Percentiles rank a stretch among this genome's conserved stretches.
phyloP scores from a whole-genome alignment of 176 grass and related monocot genomes.

The Alopecurus myosuroides region DNA sequence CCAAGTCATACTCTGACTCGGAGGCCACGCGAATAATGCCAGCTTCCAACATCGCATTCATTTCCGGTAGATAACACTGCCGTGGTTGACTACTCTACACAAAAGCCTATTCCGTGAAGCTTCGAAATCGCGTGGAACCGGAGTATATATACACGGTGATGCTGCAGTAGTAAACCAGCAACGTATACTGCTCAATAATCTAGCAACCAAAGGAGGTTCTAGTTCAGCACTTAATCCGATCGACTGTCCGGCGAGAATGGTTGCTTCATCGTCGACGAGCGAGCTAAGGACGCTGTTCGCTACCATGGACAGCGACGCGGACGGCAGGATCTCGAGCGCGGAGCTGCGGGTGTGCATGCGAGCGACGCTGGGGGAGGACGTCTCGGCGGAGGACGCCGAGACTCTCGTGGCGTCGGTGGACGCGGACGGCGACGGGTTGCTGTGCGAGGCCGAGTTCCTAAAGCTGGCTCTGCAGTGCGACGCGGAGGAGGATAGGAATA shows the following conservation, averaged over 20 bases:
- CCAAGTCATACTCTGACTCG: neutral
- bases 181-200: neutral
- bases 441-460: slow-evolving; percentile 28
- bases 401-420: slow-evolving; percentile 28
- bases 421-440: slow-evolving; percentile 35
- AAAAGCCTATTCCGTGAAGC: slow-evolving; percentile 21
- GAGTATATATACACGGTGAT: neutral
- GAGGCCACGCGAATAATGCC: neutral
- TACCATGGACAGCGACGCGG: slow-evolving; percentile 16
- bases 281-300: slow-evolving; percentile 7
- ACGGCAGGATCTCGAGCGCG: slow-evolving; percentile 16
- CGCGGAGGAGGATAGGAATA: neutral
- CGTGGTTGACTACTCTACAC: neutral
- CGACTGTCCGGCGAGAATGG: slow-evolving; percentile 25
- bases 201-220: neutral
- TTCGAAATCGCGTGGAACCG: slow-evolving; percentile 17
- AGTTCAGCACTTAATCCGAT: no score
- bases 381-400: slow-evolving; percentile 24
- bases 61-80: neutral
- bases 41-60: neutral
- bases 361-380: slow-evolving; percentile 13
- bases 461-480: neutral
- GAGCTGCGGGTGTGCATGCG: slow-evolving; percentile 38
- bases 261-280: neutral
- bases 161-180: neutral